A percentile compares a stretch with the other conserved stretches of the same genome.
Evolutionary conservation across 2,329 filamentous ascomycete species (phyloP).

Genomic region (Ploettnerulaceae sp.): DNA sequence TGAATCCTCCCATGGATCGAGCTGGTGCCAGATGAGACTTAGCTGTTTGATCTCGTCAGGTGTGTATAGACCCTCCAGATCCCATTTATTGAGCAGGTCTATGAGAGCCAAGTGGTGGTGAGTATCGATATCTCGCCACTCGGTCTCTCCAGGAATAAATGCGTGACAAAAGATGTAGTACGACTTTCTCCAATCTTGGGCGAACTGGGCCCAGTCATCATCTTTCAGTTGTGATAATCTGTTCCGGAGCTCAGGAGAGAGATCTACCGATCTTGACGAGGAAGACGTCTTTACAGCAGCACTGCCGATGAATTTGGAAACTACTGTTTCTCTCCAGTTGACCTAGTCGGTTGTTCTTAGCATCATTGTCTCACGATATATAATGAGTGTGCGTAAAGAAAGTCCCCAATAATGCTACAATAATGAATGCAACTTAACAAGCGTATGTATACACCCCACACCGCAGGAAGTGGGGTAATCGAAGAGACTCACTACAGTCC

Average conservation of each 20-base stretch:
- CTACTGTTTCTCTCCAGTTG: constrained; percentile 68
- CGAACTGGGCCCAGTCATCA: constrained; percentile 59
- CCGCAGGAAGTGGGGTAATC: neutral
- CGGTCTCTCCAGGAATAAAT: constrained; percentile 43
- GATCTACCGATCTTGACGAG: constrained; percentile 40
- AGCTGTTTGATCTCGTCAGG: constrained; percentile 59
- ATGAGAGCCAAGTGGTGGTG: constrained; percentile 62
- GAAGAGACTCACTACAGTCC: constrained; percentile 53
- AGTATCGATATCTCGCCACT: constrained; percentile 67
- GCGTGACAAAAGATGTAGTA: constrained; percentile 57
- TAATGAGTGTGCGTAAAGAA: neutral
- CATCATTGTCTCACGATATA: neutral
- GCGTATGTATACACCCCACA: too few relatives aligned
- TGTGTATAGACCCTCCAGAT: constrained; percentile 54
- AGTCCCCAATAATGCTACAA: too few relatives aligned
- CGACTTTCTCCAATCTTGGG: constrained; percentile 63
- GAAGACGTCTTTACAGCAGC: constrained; percentile 46
- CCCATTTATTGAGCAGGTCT: constrained; percentile 51
- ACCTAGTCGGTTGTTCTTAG: constrained; percentile 34
- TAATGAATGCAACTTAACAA: too few relatives aligned
- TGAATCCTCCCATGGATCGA: constrained; percentile 66
- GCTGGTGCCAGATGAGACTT: constrained; percentile 65
- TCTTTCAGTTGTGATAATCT: constrained; percentile 47
- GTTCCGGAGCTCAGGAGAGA: constrained; percentile 43
- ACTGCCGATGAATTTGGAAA: constrained; percentile 49